phyloP scores from a whole-genome alignment of 495 filamentous ascomycete species.

The Aspergillus asperescens region DNA sequence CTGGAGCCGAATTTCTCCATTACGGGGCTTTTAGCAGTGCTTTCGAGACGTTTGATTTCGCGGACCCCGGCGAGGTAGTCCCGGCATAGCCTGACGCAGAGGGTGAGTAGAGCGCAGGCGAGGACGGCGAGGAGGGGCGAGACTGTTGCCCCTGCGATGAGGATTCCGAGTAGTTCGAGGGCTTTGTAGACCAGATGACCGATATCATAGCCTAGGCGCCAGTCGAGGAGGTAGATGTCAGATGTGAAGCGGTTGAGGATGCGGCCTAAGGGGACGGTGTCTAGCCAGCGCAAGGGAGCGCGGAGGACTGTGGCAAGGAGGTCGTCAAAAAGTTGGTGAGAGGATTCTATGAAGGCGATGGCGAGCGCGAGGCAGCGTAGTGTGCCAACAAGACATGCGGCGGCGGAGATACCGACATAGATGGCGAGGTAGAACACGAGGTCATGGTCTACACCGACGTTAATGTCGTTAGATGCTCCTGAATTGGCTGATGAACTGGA shows the following conservation, averaged over 20 bases:
- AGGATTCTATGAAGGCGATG: constrained; percentile 54
- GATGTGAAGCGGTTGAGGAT: constrained; percentile 72
- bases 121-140: constrained; percentile 26
- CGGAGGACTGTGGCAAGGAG: constrained; percentile 60
- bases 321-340: constrained; percentile 57
- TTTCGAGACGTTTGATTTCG: constrained; percentile 67
- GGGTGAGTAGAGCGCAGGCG: constrained; percentile 19
- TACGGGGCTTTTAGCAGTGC: constrained; percentile 61
- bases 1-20: constrained; percentile 67
- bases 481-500: constrained; percentile 16
- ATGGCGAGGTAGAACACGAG: constrained; percentile 57
- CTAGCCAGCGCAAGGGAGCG: constrained; percentile 68
- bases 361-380: constrained; percentile 54
- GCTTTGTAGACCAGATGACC: constrained; percentile 51
- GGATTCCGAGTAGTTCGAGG: constrained; percentile 26
- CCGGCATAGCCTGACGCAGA: constrained; percentile 52
- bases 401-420: constrained; percentile 58
- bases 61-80: constrained; percentile 62
- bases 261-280: constrained; percentile 71
- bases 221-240: constrained; percentile 66
- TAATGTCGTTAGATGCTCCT: no score
- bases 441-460: no score
- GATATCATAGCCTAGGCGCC: constrained; percentile 53
- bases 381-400: constrained; percentile 52
- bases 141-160: constrained; percentile 26